Base-by-base conservation (phyloP, 2,329 filamentous ascomycete species). In the Fusarium sarcochroum region DNA sequence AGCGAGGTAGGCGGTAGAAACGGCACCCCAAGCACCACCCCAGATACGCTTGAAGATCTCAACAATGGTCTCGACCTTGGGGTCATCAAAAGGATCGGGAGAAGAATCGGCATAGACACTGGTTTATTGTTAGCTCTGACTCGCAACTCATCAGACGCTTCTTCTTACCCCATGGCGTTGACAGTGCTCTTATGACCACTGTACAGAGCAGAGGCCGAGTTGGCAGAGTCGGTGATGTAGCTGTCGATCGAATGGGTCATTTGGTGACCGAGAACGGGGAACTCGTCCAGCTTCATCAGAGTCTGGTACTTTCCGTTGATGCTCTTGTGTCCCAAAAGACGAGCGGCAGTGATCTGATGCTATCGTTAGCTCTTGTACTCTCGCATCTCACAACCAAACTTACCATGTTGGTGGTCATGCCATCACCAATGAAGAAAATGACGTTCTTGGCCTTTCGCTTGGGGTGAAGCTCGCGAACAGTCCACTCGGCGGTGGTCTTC, bases 201-300 rank as follows among this genome's bases (percentile, higher is more conserved):
- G 82, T 95, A 96, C 18, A 96, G 83, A 17, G 93, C 91, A 42
- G 91, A 93, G 6, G 93, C 93, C 7, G 91, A 93, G 81, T 96
- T 96, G 80, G 93, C 93, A 63, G 90, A 93, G 78, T 96, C 93
- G 37, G 93, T 96, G 76, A 96, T 95, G 84, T 92, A 95, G 49
- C 85, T 89, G 81, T 95, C 92, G 75, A 96, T 88, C 2, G 92
- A 94, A 80, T 95, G 92, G 13, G 93, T 94, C 90, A 96, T 95
- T 80, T 95, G 93, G 78, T 97, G 93, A 20, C 93, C 93, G 13
- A 95, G 77, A n/a, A 94, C 87, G 4, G 93, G 93, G 80, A 96
- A 96, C 75, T 93, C 86, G 81, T 97, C 93, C 83, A 97, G 84
- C 75, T 89, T 85, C 85, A 97, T 86, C 58, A 84, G 86, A 58